These are phyloP conservation scores for Cladosporium phlei DNA, from an alignment of 2,329 filamentous ascomycete species.

Conservation along the genomic window DNA sequence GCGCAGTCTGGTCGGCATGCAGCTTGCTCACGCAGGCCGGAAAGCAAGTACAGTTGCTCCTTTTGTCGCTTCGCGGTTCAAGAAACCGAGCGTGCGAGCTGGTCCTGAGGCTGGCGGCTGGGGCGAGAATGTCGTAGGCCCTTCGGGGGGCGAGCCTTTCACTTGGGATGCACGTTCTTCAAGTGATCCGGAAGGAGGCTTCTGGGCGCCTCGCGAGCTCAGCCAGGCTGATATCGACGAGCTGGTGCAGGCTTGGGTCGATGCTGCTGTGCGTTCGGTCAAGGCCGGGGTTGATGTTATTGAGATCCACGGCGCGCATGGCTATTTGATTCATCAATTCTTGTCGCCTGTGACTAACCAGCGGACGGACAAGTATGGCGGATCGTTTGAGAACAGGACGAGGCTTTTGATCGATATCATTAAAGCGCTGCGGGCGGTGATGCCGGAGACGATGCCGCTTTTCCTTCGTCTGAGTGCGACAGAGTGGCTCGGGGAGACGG, in stretches of 20 bases:
- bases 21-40: constrained; percentile 73
- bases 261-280: constrained; percentile 51
- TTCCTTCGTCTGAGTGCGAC: constrained; percentile 67
- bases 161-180: constrained; percentile 35
- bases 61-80: constrained; percentile 49
- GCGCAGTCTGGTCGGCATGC: constrained; percentile 68
- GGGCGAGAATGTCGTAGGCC: constrained; percentile 51
- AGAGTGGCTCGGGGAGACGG: constrained; percentile 66
- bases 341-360: constrained; percentile 63
- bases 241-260: constrained; percentile 59
- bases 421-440: constrained; percentile 52
- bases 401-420: constrained; percentile 61
- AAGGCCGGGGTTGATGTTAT: constrained; percentile 69
- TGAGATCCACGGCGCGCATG: constrained; percentile 76
- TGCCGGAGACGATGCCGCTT: constrained; percentile 63
- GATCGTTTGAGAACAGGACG: constrained; percentile 65
- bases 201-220: constrained; percentile 32
- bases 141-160: constrained; percentile 44
- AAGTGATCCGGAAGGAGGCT: constrained; percentile 29
- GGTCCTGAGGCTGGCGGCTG: constrained; percentile 45
- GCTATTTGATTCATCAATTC: constrained; percentile 69
- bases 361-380: constrained; percentile 63
- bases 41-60: constrained; percentile 55
- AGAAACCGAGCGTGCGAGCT: constrained; percentile 50
- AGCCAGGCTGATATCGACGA: constrained; percentile 61